These are phyloP conservation scores for Zygosaccharomyces kombuchaensis DNA, from an alignment of 805 yeast species.

Conservation along the genomic window DNA sequence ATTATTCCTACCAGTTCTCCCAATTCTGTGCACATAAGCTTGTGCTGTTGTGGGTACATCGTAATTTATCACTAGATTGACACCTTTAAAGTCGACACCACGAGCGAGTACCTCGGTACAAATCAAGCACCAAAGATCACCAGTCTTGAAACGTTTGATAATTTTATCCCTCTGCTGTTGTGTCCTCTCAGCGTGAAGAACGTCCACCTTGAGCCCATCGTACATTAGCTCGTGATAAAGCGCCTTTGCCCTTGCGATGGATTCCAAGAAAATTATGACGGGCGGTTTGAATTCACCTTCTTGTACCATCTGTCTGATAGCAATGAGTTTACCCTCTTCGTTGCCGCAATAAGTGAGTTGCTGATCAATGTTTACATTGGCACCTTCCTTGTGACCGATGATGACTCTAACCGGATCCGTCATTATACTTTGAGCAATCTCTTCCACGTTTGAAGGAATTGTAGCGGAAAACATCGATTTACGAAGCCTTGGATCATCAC, in stretches of 20 bases:
- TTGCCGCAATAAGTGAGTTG: slow-evolving; percentile 80
- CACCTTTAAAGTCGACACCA: slow-evolving; percentile 97
- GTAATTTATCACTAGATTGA: slow-evolving; percentile 88
- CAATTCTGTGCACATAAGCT: slow-evolving; percentile 94
- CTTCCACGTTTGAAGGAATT: slow-evolving; percentile 88
- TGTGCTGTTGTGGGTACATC: slow-evolving; percentile 95
- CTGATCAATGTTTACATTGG: slow-evolving; percentile 78
- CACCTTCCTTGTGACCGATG: slow-evolving; percentile 92
- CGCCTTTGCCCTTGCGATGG: slow-evolving; percentile 91
- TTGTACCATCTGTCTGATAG: slow-evolving; percentile 81
- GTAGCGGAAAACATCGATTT: slow-evolving; percentile 93
- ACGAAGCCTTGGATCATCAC: slow-evolving; percentile 42
- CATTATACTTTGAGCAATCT: slow-evolving; percentile 82
- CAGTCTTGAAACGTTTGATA: slow-evolving; percentile 78
- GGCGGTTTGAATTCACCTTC: slow-evolving; percentile 90
- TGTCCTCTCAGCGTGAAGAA: slow-evolving; percentile 91
- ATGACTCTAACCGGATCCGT: slow-evolving; percentile 76
- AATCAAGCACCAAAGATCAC: slow-evolving; percentile 92
- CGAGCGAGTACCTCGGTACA: slow-evolving; percentile 95
- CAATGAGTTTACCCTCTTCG: slow-evolving; percentile 92
- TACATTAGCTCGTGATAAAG: slow-evolving; percentile 87
- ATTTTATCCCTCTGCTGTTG: slow-evolving; percentile 81
- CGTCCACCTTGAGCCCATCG: slow-evolving; percentile 90
- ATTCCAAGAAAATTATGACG: slow-evolving; percentile 84
- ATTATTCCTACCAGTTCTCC: slow-evolving; percentile 98